Evolutionary conservation across 352 stramenopile species (phyloP), one percentile per base, ranked within the genome.

Genomic region (Pythium periplocum): DNA sequence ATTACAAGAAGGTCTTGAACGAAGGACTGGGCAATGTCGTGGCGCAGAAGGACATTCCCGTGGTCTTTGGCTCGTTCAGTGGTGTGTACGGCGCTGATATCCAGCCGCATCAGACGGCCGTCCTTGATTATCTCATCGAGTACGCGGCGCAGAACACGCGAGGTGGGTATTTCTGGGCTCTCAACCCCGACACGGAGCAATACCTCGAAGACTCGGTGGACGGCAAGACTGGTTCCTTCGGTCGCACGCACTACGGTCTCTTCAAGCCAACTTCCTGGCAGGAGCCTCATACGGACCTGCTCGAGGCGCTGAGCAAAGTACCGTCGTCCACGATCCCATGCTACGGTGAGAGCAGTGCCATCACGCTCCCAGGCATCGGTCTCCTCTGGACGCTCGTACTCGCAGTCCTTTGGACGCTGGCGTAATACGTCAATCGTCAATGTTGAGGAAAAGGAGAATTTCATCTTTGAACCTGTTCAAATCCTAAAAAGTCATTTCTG

Each of bases 31-130:
- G 74, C 1, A 59, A 69, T 10, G 50, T 83, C 1, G 33, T 65
- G 10, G 69, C 58, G 4, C 65, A 50, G 2, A 51, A 12, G 9
- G 66, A 78, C 38, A 59, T 63, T 38, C 59, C 78, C 17, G 68
- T 90, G 38, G 59, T 87, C n/a, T 59, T 86, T 6, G 78, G 76
- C 2, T 64, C 75, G 6, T 85, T 90, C 49, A 81, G 78, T 17
- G 76, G 78, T 33, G 77, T 90, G 35, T 90, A 90, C 57, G 73
- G 71, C 26, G 52, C 52, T 1, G 57, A 61, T 4, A 47, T 53
- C 17, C 73, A 82, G 48, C 74, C 76, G 12, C 70, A 82, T 4
- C 76, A 90, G 59, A 78, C 62, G 4, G 75, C 68, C 3, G 66
- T 71, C 39, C 55, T 90, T 3, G 76, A 87, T 49, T 76, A 69